These are phyloP conservation scores for Beauveria sp. DNA, from an alignment of 2,329 filamentous ascomycete genomes.

Conservation along the genomic window DNA sequence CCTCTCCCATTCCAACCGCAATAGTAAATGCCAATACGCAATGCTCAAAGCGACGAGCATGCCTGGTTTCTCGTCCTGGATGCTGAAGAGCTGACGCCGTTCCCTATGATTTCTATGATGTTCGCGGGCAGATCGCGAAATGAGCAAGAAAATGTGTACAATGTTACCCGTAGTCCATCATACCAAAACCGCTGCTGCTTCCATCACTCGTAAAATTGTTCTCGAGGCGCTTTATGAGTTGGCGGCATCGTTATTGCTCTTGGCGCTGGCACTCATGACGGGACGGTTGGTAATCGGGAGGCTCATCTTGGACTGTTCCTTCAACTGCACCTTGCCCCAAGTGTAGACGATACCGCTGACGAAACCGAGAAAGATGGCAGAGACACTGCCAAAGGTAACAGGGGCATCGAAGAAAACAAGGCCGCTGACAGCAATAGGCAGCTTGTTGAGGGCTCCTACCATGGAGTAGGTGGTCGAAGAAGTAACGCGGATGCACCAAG, in stretches of 20 bases:
- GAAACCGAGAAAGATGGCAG: constrained; percentile 79
- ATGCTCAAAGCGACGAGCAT: constrained; percentile 1
- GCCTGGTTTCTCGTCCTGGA: background rate
- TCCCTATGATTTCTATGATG: constrained; percentile 6
- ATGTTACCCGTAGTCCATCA: background rate
- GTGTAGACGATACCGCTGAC: constrained; percentile 76
- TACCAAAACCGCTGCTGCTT: background rate
- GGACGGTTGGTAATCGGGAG: constrained; percentile 9
- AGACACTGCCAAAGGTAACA: constrained; percentile 77
- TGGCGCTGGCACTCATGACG: constrained; percentile 12
- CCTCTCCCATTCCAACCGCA: background rate
- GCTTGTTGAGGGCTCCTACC: constrained; percentile 90
- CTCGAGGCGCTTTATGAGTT: constrained; percentile 3
- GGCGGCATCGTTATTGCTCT: constrained; percentile 12
- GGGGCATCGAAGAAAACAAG: constrained; percentile 86
- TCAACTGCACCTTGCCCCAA: constrained; percentile 24
- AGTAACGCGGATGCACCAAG: constrained; percentile 90
- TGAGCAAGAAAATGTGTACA: background rate
- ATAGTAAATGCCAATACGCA: constrained; percentile 5
- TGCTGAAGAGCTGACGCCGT: constrained; percentile 8
- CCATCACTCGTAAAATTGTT: background rate
- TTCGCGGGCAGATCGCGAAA: background rate
- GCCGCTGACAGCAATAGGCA: constrained; percentile 79
- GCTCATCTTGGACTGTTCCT: constrained; percentile 10
- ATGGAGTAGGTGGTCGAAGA: constrained; percentile 95